Conservation (phyloP, 2,329 filamentous ascomycete species). For the Chlorencoelia australis region DNA sequence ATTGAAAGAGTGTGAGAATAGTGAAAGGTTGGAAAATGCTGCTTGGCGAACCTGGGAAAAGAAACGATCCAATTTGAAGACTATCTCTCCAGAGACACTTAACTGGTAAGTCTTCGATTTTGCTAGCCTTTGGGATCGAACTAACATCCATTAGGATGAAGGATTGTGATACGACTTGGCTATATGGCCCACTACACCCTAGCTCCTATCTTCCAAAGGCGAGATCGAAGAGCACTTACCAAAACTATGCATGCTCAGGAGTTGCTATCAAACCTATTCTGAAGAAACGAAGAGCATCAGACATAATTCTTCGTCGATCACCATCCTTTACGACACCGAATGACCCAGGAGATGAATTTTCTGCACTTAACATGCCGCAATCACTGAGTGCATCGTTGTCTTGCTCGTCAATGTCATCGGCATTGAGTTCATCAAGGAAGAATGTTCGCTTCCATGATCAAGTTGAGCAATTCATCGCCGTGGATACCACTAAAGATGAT, state of each 20-base stretch:
- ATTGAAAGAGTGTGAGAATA: conserved; percentile 68
- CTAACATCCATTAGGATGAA: conserved; percentile 61
- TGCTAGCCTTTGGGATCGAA: neutral
- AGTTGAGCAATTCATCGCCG: conserved; percentile 6
- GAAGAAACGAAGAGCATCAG: conserved; percentile 94
- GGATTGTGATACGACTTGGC: conserved; percentile 94
- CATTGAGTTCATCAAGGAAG: conserved; percentile 3
- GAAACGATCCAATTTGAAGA: conserved; percentile 75
- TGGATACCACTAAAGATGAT: neutral
- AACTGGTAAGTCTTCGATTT: conserved; percentile 64
- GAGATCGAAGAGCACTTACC: neutral
- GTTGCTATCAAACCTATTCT: conserved; percentile 64
- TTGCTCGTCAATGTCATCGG: conserved; percentile 1
- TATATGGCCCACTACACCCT: conserved; percentile 86
- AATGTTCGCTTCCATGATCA: conserved; percentile 6
- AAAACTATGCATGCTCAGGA: conserved; percentile 40
- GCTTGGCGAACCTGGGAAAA: conserved; percentile 98
- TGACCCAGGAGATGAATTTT: too few species aligned
- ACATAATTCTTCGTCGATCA: conserved; percentile 85
- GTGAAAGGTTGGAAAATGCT: conserved; percentile 80
- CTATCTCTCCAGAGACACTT: conserved; percentile 79
- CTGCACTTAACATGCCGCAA: too few species aligned
- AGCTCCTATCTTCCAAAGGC: conserved; percentile 39
- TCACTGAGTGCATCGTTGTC: neutral
- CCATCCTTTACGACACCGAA: conserved; percentile 50